phyloP scores from a whole-genome alignment of 768 basidiomycete species.

The Mycena rosella region DNA sequence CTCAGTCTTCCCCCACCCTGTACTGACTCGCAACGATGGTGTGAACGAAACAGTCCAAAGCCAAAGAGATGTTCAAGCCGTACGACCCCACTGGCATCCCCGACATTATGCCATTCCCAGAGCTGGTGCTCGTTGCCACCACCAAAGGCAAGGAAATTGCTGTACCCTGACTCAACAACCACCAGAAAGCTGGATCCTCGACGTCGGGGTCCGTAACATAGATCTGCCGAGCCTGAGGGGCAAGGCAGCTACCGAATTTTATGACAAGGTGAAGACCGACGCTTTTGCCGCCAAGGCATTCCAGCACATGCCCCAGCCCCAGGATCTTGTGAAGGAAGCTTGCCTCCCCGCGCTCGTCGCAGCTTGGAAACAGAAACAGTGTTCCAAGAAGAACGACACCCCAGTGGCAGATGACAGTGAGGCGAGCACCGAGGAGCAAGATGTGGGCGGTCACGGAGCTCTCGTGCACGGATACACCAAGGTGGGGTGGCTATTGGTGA shows the following conservation, averaged over 20 bases:
- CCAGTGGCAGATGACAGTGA: not conserved
- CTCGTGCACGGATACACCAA: slow-evolving; percentile 14
- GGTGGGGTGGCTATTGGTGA: not conserved
- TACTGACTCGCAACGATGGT: no score
- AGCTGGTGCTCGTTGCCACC: no score
- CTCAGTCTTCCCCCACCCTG: no score
- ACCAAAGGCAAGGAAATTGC: not conserved
- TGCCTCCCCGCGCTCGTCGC: not conserved
- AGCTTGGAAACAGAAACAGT: not conserved
- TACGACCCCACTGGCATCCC: no score
- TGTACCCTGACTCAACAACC: slow-evolving; percentile 17
- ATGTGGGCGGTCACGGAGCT: not conserved
- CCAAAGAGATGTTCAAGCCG: no score
- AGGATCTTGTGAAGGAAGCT: slow-evolving; percentile 9
- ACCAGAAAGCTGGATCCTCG: slow-evolving; percentile 20
- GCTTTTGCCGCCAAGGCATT: slow-evolving; percentile 22
- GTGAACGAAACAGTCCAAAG: no score
- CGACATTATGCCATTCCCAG: no score
- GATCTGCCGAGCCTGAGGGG: not conserved
- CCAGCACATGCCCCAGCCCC: slow-evolving; percentile 4
- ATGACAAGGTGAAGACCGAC: no score
- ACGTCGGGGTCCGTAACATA: slow-evolving; percentile 2
- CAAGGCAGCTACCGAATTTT: no score
- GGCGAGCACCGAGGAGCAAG: slow-evolving; percentile 8
- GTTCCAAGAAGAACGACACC: no score